Percentiles rank a stretch among this genome's conserved stretches.
phyloP scores from a whole-genome alignment of 805 yeast genomes.

The Metschnikowia dekortorum region DNA sequence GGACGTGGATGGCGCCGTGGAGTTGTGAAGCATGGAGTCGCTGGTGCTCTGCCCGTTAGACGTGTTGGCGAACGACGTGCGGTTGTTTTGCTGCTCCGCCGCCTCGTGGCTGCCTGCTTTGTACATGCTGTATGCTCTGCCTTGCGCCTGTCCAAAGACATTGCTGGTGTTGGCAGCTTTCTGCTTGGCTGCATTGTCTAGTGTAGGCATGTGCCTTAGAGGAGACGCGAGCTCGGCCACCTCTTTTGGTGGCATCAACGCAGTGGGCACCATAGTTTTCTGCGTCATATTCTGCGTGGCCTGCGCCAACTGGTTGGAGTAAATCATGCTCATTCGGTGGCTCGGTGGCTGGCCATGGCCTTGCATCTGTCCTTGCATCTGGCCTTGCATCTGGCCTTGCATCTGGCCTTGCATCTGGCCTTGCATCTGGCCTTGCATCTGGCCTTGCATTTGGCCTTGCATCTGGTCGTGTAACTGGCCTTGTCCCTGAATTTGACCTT shows the following conservation, averaged over 20 bases:
- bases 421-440: constrained; percentile 5
- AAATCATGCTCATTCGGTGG: neutral
- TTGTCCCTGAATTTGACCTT: neutral
- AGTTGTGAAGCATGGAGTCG: constrained; percentile 14
- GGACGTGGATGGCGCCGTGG: constrained; percentile 24
- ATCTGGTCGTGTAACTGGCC: constrained; percentile 1
- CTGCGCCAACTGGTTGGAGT: neutral
- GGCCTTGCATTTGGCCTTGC: constrained; percentile 9
- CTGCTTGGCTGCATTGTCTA: constrained; percentile 22
- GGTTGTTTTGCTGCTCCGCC: neutral
- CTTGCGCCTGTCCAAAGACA: neutral
- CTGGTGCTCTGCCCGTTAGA: constrained; percentile 13
- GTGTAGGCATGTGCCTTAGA: constrained; percentile 19
- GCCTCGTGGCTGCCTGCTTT: neutral
- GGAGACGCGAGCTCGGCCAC: constrained; percentile 42
- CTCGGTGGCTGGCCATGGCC: neutral
- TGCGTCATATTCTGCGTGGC: neutral
- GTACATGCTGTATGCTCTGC: neutral
- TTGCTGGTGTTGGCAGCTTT: constrained; percentile 14
- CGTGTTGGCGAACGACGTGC: constrained; percentile 11
- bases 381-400: neutral
- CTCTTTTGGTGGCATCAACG: constrained; percentile 20
- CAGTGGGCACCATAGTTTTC: neutral
- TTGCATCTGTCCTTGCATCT: neutral
- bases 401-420: neutral